Conservation (phyloP, 73 alveolate genomes). For the Loxodes magnus region DNA sequence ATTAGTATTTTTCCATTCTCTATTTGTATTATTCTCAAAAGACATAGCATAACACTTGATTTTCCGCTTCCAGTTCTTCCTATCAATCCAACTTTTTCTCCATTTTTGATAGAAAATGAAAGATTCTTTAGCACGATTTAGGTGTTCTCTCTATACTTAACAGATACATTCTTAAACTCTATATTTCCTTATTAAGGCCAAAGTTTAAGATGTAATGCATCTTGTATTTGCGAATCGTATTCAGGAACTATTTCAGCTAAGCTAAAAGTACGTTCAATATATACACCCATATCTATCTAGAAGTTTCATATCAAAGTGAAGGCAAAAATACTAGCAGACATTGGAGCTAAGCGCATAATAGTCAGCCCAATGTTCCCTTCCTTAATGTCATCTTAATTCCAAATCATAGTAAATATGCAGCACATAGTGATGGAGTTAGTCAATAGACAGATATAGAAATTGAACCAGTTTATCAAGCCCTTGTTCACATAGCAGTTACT, state of each 20-base stretch:
- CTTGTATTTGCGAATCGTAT: neutral
- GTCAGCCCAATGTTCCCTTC: neutral
- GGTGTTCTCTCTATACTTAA: conserved; percentile 38
- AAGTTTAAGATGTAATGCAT: neutral
- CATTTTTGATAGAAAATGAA: conserved; percentile 15
- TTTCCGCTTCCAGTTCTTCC: conserved; percentile 89
- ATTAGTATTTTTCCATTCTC: conserved; percentile 27
- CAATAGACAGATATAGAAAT: no score
- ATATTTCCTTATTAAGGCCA: neutral
- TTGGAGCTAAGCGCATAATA: neutral
- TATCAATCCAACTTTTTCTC: conserved; percentile 60
- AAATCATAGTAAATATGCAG: no score
- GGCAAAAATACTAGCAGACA: neutral
- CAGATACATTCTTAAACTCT: neutral
- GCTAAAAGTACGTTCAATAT: neutral
- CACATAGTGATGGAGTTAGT: no score
- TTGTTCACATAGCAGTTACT: no score
- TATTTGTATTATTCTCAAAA: conserved; percentile 63
- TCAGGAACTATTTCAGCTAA: neutral
- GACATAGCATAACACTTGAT: conserved; percentile 50
- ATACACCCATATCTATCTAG: neutral
- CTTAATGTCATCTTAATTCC: no score
- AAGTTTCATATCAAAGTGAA: neutral
- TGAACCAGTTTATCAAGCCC: no score
- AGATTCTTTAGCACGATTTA: conserved; percentile 34